A percentile compares a stretch with the other conserved stretches of the same genome.
Evolutionary conservation across 306 rosid genomes (phyloP).

Genomic region (Arachis hypogaea): DNA sequence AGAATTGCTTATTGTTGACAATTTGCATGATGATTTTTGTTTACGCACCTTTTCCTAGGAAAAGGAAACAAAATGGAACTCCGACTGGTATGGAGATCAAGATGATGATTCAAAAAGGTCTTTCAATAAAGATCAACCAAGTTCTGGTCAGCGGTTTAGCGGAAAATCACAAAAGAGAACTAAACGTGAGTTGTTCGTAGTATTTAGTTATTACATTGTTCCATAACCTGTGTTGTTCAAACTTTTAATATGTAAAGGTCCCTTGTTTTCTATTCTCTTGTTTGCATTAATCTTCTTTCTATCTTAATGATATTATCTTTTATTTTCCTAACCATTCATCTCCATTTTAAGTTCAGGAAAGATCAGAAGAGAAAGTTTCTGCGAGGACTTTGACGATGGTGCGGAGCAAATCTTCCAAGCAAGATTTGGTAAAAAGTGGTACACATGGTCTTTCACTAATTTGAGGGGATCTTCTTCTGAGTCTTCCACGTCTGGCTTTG

Average conservation of each 20-base stretch:
- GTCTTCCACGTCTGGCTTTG: slow-evolving; percentile 58
- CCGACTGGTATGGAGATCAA: slow-evolving; percentile 32
- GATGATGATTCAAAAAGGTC: slow-evolving; percentile 45
- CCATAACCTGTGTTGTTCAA: not conserved
- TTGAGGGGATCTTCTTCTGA: slow-evolving; percentile 44
- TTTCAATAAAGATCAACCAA: slow-evolving; percentile 53
- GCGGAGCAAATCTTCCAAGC: slow-evolving; percentile 61
- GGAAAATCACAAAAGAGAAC: slow-evolving; percentile 58
- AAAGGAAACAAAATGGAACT: slow-evolving; percentile 49
- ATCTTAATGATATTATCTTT: slow-evolving; percentile 8
- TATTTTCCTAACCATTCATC: slow-evolving; percentile 31
- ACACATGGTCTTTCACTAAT: slow-evolving; percentile 63
- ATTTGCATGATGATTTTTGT: slow-evolving; percentile 12
- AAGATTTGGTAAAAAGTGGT: slow-evolving; percentile 60
- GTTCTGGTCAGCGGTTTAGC: slow-evolving; percentile 47
- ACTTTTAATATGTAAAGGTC: slow-evolving; percentile 7
- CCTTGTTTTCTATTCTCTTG: slow-evolving; percentile 9
- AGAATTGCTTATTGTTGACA: slow-evolving; percentile 9
- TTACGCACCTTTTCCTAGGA: slow-evolving; percentile 43
- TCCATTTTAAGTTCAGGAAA: slow-evolving; percentile 40
- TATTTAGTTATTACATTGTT: slow-evolving; percentile 7
- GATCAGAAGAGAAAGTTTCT: slow-evolving; percentile 50
- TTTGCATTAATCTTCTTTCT: slow-evolving; percentile 1
- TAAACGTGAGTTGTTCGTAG: slow-evolving; percentile 54
- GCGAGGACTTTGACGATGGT: slow-evolving; percentile 51